Evolutionary conservation across 2,329 filamentous ascomycete species (phyloP).

Genomic region (Lecanoromycetidae sp.): DNA sequence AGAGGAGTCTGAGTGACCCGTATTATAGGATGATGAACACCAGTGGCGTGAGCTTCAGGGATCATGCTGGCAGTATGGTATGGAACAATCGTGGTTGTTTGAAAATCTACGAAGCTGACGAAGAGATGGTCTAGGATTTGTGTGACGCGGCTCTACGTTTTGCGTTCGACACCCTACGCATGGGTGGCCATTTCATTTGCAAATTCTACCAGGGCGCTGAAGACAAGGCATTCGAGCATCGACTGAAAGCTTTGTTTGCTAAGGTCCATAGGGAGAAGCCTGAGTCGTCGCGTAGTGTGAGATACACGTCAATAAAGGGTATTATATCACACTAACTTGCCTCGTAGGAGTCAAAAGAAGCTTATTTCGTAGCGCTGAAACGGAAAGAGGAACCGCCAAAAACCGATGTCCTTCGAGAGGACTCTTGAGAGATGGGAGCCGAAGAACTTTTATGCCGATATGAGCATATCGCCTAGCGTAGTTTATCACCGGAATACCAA

Average conservation of each 20-base stretch:
- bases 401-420: constrained; percentile 34
- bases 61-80: constrained; percentile 93
- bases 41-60: constrained; percentile 71
- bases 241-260: constrained; percentile 62
- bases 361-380: constrained; percentile 69
- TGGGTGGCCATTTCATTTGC: constrained; percentile 84
- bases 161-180: constrained; percentile 67
- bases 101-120: constrained; percentile 2
- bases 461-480: no score
- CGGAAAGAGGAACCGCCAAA: constrained; percentile 47
- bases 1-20: constrained; percentile 87
- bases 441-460: no score
- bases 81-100: constrained; percentile 6
- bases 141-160: constrained; percentile 78
- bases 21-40: constrained; percentile 99
- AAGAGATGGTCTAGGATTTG: constrained; percentile 54
- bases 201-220: constrained; percentile 93
- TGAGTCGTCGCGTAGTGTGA: constrained; percentile 72
- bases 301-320: constrained; percentile 28
- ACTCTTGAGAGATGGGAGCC: not conserved
- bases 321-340: not conserved
- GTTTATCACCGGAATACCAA: no score
- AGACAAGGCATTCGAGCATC: constrained; percentile 65
- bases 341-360: constrained; percentile 64
- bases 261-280: constrained; percentile 83